Evolutionary conservation across 2,329 filamentous ascomycete genomes (phyloP).

Genomic region (Colletotrichum phormii): DNA sequence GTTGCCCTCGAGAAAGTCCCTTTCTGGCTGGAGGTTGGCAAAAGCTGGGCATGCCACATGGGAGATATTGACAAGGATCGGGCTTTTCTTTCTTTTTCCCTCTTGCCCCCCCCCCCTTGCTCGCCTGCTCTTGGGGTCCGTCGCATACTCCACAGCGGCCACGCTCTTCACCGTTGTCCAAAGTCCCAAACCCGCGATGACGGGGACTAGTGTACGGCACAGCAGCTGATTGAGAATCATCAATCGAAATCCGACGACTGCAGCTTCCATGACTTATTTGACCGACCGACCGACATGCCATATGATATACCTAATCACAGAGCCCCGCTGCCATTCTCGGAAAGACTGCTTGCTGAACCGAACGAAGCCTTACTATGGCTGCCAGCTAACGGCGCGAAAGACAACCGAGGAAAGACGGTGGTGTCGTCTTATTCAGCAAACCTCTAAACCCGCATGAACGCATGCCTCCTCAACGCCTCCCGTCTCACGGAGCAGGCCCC

Average conservation of each 20-base stretch:
- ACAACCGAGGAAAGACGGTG: slow-evolving; percentile 2
- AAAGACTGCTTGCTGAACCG: neutral
- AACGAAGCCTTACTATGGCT: neutral
- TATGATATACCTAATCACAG: neutral
- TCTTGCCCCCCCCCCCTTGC: neutral
- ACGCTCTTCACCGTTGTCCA: slow-evolving; percentile 1
- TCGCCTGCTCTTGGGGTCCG: slow-evolving; percentile 5
- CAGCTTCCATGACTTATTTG: neutral
- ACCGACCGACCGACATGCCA: neutral
- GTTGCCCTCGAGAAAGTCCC: slow-evolving; percentile 17
- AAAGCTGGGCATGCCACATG: slow-evolving; percentile 10
- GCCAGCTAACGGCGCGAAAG: neutral
- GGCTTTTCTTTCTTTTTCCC: neutral
- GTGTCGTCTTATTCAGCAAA: slow-evolving; percentile 4
- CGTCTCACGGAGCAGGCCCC: slow-evolving; percentile 5
- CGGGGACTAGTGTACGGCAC: neutral
- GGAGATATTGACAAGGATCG: slow-evolving; percentile 26
- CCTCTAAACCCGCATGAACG: slow-evolving; percentile 24
- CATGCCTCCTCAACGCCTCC: slow-evolving; percentile 4
- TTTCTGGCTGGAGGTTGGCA: slow-evolving; percentile 6
- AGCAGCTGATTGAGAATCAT: slow-evolving; percentile 4
- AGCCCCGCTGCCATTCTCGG: neutral
- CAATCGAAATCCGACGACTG: neutral
- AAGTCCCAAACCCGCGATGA: neutral
- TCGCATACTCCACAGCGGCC: neutral